Evolutionary conservation across 371 early-diverging fungal genomes (phyloP).

Genomic region (Thermomucor indicae-seudaticae): DNA sequence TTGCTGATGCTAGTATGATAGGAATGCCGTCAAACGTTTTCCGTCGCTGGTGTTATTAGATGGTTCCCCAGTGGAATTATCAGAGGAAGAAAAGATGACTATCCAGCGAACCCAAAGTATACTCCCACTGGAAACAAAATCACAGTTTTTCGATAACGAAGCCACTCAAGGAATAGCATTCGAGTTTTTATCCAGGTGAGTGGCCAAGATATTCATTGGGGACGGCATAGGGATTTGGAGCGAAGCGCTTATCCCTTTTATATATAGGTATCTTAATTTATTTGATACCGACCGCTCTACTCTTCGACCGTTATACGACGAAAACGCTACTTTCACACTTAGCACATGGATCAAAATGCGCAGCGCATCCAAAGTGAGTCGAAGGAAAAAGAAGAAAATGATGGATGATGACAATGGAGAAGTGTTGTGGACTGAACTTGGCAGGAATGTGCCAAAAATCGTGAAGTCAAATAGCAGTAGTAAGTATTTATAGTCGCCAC

Average conservation of each 20-base stretch:
- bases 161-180: slow-evolving; percentile 18
- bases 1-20: not conserved
- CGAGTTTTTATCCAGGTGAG: slow-evolving; percentile 26
- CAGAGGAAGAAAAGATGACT: slow-evolving; percentile 18
- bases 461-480: slow-evolving; percentile 29
- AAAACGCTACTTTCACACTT: slow-evolving; percentile 27
- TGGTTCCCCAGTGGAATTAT: slow-evolving; percentile 20
- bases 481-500: too few relatives aligned
- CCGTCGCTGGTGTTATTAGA: slow-evolving; percentile 53
- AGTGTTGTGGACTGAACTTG: slow-evolving; percentile 19
- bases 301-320: slow-evolving; percentile 21
- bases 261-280: slow-evolving; percentile 8
- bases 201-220: too few relatives aligned
- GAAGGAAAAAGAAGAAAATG: slow-evolving; percentile 30
- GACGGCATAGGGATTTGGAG: not conserved
- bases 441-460: slow-evolving; percentile 23
- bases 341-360: slow-evolving; percentile 21
- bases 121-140: slow-evolving; percentile 23
- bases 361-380: slow-evolving; percentile 15
- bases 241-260: not conserved
- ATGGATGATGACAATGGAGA: slow-evolving; percentile 29
- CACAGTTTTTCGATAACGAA: slow-evolving; percentile 32
- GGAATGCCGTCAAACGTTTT: slow-evolving; percentile 43
- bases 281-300: slow-evolving; percentile 27
- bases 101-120: slow-evolving; percentile 27